Evolutionary conservation across 371 early-diverging fungal species (phyloP).

Genomic region (Mucor indicus): DNA sequence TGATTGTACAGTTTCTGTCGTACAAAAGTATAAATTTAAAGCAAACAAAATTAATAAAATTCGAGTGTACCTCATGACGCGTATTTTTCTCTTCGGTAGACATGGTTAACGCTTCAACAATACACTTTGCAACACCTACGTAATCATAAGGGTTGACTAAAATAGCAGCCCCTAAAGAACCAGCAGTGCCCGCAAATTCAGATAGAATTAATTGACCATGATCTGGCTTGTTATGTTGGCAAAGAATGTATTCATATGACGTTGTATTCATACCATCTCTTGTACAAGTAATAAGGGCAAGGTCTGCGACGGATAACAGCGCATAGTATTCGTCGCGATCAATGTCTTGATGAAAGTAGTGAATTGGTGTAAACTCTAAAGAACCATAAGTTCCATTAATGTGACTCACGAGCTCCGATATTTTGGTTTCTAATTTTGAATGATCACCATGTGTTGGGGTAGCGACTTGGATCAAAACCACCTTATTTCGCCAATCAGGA

Average conservation of each 20-base stretch:
- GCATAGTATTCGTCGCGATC: constrained; percentile 96
- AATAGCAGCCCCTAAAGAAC: constrained; percentile 85
- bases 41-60: not conserved
- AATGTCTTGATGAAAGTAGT: constrained; percentile 95
- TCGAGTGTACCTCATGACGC: constrained; percentile 25
- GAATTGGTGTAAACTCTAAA: constrained; percentile 92
- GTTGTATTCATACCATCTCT: constrained; percentile 99
- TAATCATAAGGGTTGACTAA: constrained; percentile 98
- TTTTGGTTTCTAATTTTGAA: constrained; percentile 76
- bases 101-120: constrained; percentile 86
- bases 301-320: constrained; percentile 91
- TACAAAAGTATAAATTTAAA: not conserved
- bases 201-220: constrained; percentile 92
- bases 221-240: constrained; percentile 83
- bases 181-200: constrained; percentile 98
- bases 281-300: constrained; percentile 93
- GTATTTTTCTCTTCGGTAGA: constrained; percentile 71
- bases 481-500: constrained; percentile 89
- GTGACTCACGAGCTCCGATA: constrained; percentile 87
- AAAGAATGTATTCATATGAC: constrained; percentile 96
- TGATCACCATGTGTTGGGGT: constrained; percentile 57
- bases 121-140: constrained; percentile 84
- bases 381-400: constrained; percentile 96
- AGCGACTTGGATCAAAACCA: constrained; percentile 87
- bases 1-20: constrained; percentile 75